These are phyloP conservation scores for Herpetomonas samuelpessoai DNA, from an alignment of 208 protist species.

Conservation along the genomic window DNA sequence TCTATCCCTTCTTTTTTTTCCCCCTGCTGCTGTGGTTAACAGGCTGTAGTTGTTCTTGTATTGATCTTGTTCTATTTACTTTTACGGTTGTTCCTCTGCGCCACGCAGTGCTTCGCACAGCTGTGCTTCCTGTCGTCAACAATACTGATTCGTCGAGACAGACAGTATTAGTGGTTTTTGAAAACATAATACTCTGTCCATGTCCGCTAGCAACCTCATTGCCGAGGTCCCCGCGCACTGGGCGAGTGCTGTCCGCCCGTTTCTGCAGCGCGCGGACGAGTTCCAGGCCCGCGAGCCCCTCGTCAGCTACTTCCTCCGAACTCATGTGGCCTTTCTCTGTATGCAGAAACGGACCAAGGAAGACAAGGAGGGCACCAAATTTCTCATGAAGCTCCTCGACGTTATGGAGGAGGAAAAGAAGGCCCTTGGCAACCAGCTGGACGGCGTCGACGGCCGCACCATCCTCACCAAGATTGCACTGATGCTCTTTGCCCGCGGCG, in stretches of 20 bases:
- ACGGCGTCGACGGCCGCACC: slow-evolving; percentile 47
- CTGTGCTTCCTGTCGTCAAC: slow-evolving; percentile 11
- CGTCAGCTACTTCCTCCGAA: slow-evolving; percentile 73
- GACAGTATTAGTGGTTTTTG: too few relatives aligned
- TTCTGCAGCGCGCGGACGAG: slow-evolving; percentile 66
- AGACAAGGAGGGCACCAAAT: slow-evolving; percentile 44
- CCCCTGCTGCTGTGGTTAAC: slow-evolving; percentile 1
- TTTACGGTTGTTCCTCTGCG: background rate
- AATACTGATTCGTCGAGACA: too few relatives aligned
- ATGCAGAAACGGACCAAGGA: slow-evolving; percentile 47
- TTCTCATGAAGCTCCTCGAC: slow-evolving; percentile 47
- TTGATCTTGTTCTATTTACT: slow-evolving; percentile 4
- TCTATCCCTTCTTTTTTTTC: slow-evolving; percentile 8
- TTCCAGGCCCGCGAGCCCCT: slow-evolving; percentile 52
- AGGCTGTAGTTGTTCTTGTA: background rate
- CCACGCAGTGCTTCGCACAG: slow-evolving; percentile 7
- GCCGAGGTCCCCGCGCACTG: slow-evolving; percentile 43
- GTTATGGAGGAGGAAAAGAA: slow-evolving; percentile 45
- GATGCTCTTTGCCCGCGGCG: slow-evolving; percentile 73
- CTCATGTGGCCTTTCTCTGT: slow-evolving; percentile 57
- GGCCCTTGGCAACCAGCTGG: slow-evolving; percentile 25
- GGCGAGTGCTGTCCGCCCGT: slow-evolving; percentile 46
- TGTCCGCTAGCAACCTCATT: too few relatives aligned
- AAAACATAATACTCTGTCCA: too few relatives aligned
- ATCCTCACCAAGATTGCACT: slow-evolving; percentile 60